phyloP scores from a whole-genome alignment of 345 rosid genomes.

The Atalantia buxifolia region DNA sequence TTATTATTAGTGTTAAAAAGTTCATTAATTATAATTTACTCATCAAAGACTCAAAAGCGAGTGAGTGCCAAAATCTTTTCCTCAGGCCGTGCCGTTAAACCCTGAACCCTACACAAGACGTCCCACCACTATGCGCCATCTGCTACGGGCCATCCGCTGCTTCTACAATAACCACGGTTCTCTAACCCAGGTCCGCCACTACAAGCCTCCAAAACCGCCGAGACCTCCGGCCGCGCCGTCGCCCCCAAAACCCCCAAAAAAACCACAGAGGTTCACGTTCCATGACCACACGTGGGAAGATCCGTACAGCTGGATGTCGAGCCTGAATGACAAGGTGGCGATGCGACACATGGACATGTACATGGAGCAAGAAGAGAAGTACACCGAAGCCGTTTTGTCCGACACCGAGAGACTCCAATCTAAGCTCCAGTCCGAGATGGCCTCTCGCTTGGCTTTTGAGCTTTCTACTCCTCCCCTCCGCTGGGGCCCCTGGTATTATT shows the following conservation, averaged over 20 bases:
- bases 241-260: conserved; percentile 82
- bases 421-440: conserved; percentile 93
- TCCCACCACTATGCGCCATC: conserved; percentile 28
- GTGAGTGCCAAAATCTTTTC: neutral
- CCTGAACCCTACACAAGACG: neutral
- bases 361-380: conserved; percentile 98
- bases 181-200: conserved; percentile 34
- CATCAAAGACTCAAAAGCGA: no score
- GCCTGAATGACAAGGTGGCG: conserved; percentile 80
- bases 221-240: conserved; percentile 56
- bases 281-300: conserved; percentile 86
- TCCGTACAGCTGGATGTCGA: conserved; percentile 94
- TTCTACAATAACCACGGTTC: conserved; percentile 12
- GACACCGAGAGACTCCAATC: conserved; percentile 72
- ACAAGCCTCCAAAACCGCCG: conserved; percentile 41
- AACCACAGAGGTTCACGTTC: conserved; percentile 66
- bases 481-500: conserved; percentile 87
- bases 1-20: no score
- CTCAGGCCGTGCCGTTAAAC: neutral
- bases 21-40: no score
- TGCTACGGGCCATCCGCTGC: conserved; percentile 28
- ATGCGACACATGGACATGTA: conserved; percentile 94
- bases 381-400: conserved; percentile 73
- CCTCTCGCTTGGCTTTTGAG: conserved; percentile 70
- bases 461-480: conserved; percentile 92